Percentiles rank a stretch among this genome's conserved stretches.
Conservation (phyloP, 2,329 filamentous ascomycete species). For the Fusarium avenaceum region DNA sequence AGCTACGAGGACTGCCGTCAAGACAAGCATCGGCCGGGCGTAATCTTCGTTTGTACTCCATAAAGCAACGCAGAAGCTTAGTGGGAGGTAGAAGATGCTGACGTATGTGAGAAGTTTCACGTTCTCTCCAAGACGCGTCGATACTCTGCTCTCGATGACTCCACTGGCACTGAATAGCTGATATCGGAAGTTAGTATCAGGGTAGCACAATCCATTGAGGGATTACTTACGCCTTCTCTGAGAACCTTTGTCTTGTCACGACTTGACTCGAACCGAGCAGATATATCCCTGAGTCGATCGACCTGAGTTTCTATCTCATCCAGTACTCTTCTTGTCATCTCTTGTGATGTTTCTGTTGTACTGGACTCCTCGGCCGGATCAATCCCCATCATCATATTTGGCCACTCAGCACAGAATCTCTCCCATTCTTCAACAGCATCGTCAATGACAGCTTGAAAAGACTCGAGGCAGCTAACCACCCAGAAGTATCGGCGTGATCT, state of each 20-base stretch:
- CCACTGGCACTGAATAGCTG: slow-evolving; percentile 17
- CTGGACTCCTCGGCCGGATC: background rate
- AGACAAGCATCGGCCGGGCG: background rate
- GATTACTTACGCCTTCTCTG: slow-evolving; percentile 9
- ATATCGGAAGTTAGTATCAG: background rate
- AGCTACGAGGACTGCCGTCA: slow-evolving; percentile 5
- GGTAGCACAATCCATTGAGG: fast-evolving
- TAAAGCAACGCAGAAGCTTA: slow-evolving; percentile 51
- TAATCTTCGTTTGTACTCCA: slow-evolving; percentile 25
- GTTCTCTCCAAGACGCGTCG: slow-evolving; percentile 51
- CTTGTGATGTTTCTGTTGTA: background rate
- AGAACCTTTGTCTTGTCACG: slow-evolving; percentile 13
- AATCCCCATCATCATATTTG: background rate
- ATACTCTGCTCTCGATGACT: slow-evolving; percentile 6
- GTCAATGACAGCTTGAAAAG: slow-evolving; percentile 4
- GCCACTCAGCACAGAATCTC: background rate
- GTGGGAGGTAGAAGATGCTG: slow-evolving; percentile 57
- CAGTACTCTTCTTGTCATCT: background rate
- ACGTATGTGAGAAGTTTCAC: slow-evolving; percentile 56
- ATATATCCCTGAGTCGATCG: background rate
- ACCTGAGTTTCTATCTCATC: background rate
- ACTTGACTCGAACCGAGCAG: slow-evolving; percentile 1
- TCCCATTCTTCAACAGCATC: slow-evolving; percentile 13
- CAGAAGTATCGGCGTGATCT: slow-evolving; percentile 9
- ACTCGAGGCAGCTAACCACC: slow-evolving; percentile 9